Base-by-base conservation (phyloP, 148 eudicot genomes). In the Chenopodium berlandieri region DNA sequence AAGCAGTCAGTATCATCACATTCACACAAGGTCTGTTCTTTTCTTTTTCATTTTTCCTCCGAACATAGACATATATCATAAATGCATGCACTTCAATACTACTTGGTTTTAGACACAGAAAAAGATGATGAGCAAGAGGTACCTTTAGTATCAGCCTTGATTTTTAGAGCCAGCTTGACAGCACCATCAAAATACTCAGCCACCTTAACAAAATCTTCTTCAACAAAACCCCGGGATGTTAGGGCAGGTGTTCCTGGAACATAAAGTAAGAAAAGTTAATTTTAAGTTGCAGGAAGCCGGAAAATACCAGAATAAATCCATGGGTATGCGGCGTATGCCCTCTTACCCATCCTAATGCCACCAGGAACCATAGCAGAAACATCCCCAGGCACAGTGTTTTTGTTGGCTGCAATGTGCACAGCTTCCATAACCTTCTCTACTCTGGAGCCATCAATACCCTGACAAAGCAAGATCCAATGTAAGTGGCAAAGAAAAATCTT, bases 281-380 rank as follows among this genome's bases (percentile, higher is more conserved):
- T 19, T 73, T 77, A 64, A 75, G 79, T 71, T 27, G 40, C 68
- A 25, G 10, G 77, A 62, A 12, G 5, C 30, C 20, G 64, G 66
- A 37, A 13, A 0, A 13, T 19, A 80, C 46, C 32, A 62, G 23
- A 79, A 65, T 73, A 69, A 68, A 68, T 46, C 9, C 37, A 80
- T 23, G 23, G 34, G 54, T 72, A 10, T 66, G 46, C n/a, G 20
- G 23, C 30, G 54, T 72, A 10, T 66, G 46, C n/a, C 58, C 65
- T 1, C 71, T 58, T 88, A 95, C 99, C 99, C 99, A 95, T 95
- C 79, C 99, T 87, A 85, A 95, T 95, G 84, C 99, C 99, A 86
- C 99, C 99, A 71, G 99, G 99, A 79, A 95, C 97, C 99, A 95
- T 93, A 78, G 99, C 99, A 84, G 99, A 95, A 65, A 95, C 99